phyloP scores from a whole-genome alignment of 768 basidiomycete species.

The Pilatotrama ljubarskyi region DNA sequence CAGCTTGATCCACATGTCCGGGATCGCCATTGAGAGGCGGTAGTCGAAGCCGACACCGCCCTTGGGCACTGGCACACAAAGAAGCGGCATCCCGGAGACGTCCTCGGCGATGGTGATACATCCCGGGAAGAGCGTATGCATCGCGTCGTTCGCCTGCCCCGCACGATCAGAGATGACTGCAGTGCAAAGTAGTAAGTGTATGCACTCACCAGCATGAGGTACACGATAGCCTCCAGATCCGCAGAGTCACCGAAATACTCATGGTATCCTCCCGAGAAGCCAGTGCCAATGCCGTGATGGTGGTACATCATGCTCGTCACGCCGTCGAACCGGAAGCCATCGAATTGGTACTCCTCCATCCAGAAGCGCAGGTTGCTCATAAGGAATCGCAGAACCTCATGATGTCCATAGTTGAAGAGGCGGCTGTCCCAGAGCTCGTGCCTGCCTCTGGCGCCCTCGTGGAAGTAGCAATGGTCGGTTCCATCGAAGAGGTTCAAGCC shows the following conservation, averaged over 20 bases:
- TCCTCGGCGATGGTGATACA: constrained; percentile 96
- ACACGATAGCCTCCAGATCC: constrained; percentile 89
- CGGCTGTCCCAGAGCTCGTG: constrained; percentile 99
- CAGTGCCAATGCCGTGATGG: constrained; percentile 97
- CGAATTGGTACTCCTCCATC: constrained; percentile 94
- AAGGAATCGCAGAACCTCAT: constrained; percentile 94
- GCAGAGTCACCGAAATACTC: constrained; percentile 91
- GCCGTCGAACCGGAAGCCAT: constrained; percentile 98
- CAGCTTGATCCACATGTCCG: constrained; percentile 99
- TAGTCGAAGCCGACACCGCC: constrained; percentile 99
- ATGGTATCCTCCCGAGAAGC: constrained; percentile 97
- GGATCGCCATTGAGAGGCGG: constrained; percentile 96
- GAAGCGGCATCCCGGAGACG: constrained; percentile 98
- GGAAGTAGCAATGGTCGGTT: constrained; percentile 97
- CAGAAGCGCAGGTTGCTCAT: constrained; percentile 94
- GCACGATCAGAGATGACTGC: background rate
- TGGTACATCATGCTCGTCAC: constrained; percentile 99
- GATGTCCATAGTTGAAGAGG: constrained; percentile 93
- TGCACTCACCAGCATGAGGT: constrained; percentile 89
- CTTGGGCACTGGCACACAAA: constrained; percentile 72
- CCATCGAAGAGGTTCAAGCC: constrained; percentile 96
- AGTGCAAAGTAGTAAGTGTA: background rate
- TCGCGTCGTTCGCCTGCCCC: constrained; percentile 83
- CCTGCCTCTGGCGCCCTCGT: constrained; percentile 84
- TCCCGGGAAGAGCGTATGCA: constrained; percentile 79